Percentiles rank a stretch among this genome's conserved stretches.
These are phyloP conservation scores for Adansonia digitata DNA, from an alignment of 345 rosid species.

Conservation along the genomic window DNA sequence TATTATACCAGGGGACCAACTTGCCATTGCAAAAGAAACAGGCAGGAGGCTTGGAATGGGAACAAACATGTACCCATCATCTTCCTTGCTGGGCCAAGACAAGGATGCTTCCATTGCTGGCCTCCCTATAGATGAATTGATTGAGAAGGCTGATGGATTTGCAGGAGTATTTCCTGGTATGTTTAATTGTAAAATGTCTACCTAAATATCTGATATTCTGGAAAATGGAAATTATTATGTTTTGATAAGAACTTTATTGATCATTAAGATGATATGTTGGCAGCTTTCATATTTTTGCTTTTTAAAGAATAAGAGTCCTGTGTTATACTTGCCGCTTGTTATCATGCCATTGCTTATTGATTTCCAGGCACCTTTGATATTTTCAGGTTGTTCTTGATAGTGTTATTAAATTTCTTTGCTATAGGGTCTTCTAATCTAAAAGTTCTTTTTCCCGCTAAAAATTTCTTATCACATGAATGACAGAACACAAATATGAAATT, in stretches of 20 bases:
- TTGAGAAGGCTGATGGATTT: slow-evolving; percentile 96
- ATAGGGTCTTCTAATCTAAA: background rate
- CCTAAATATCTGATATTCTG: background rate
- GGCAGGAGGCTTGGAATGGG: slow-evolving; percentile 98
- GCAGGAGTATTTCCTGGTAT: slow-evolving; percentile 91
- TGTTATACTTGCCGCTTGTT: background rate
- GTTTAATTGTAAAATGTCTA: background rate
- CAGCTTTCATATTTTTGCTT: background rate
- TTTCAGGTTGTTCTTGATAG: background rate
- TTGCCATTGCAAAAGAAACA: slow-evolving; percentile 92
- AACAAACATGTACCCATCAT: slow-evolving; percentile 93
- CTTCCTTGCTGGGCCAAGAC: slow-evolving; percentile 75
- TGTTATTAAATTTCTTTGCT: background rate
- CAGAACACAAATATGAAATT: slow-evolving; percentile 91
- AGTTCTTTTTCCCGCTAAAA: background rate
- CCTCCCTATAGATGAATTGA: slow-evolving; percentile 81
- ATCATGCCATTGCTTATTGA: background rate
- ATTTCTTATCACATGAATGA: slow-evolving; percentile 8
- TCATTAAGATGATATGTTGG: background rate
- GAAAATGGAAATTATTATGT: background rate
- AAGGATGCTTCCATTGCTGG: slow-evolving; percentile 75
- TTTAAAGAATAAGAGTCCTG: background rate
- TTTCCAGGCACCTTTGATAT: background rate
- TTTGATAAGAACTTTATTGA: background rate
- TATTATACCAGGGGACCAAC: slow-evolving; percentile 66